Base-by-base conservation (phyloP, 2,329 filamentous ascomycete genomes). In the Trichoderma atroviride region DNA sequence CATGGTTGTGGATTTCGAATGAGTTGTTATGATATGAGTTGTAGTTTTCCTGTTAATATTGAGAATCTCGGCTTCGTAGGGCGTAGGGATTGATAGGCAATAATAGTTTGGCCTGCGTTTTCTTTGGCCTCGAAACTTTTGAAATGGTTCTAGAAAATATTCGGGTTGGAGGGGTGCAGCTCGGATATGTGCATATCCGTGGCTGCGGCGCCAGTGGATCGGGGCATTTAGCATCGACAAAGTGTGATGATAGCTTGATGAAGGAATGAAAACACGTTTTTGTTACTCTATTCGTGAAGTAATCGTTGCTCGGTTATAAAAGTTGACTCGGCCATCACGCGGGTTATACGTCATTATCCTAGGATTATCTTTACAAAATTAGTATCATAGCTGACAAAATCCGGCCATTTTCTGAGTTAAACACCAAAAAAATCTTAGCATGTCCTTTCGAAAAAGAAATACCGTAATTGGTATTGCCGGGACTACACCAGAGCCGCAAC, bases 391-490 rank as follows among this genome's bases (percentile, higher is more conserved):
- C 66, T 73, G 67, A 55, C 35, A 22, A 57, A 53, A 56, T 11
- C n/a, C 10, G 43, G 13, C n/a, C 22, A 10, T 13, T 6, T 22
- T 4, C 3, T 24, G 19, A 33, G 40, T 22, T 22, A 5, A 47
- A 37, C 29, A 50, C 33, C 22, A 33, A 47, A 57, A 57, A 67
- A 59, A 59, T 4, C n/a, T 7, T 33, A 29, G 29, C 56, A 89
- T 89, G 87, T 87, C 86, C 3, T 88, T 89, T 72, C 82, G 86
- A 70, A 88, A 87, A 74, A 81, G 85, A 72, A 88, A 86, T 71
- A 81, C 86, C 43, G 82, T 88, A 13, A 82, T 89, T 50, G 79
- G 79, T 50, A 70, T 79, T 7, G 61, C 78, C 1, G 74, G 74
- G 14, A 68, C 74, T 4, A 69, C 74, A 10, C 66, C 74, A 4